Conservation (phyloP, 305 asterid genomes). For the Striga hermonthica region DNA sequence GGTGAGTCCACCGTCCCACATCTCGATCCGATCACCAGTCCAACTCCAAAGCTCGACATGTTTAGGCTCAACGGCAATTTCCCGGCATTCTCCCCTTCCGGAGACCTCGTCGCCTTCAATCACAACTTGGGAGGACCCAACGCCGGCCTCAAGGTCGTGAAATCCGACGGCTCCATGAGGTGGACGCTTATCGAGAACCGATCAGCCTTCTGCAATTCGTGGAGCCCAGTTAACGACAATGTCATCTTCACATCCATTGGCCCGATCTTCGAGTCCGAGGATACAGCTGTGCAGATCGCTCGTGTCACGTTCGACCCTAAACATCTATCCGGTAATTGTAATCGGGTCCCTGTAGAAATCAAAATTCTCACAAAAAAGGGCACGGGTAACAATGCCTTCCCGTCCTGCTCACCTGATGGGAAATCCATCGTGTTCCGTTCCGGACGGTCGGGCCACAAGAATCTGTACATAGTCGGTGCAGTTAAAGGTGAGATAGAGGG, state of each 20-base stretch:
- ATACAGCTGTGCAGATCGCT: slow-evolving; percentile 59
- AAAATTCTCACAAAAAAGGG: slow-evolving; percentile 57
- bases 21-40: slow-evolving; percentile 50
- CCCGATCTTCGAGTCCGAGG: slow-evolving; percentile 53
- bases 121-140: slow-evolving; percentile 43
- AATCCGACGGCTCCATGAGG: slow-evolving; percentile 61
- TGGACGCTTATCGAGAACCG: slow-evolving; percentile 58
- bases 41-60: slow-evolving; percentile 48
- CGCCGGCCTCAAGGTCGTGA: slow-evolving; percentile 53
- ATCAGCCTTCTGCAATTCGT: slow-evolving; percentile 48
- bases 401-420: slow-evolving; percentile 80
- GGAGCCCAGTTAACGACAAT: slow-evolving; percentile 64
- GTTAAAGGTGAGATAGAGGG: slow-evolving; percentile 57
- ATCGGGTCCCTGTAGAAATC: slow-evolving; percentile 39
- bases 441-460: slow-evolving; percentile 78
- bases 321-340: slow-evolving; percentile 31
- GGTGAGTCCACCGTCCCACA: slow-evolving; percentile 50
- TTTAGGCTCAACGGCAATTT: slow-evolving; percentile 60
- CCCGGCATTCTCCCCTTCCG: slow-evolving; percentile 65
- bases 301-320: slow-evolving; percentile 55
- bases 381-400: slow-evolving; percentile 83
- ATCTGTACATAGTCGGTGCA: slow-evolving; percentile 64
- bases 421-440: slow-evolving; percentile 68
- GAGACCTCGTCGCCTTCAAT: slow-evolving; percentile 54
- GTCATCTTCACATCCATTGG: slow-evolving; percentile 74